Evolutionary conservation across 164 flowering plant genomes (phyloP).

Genomic region (Vitis rupestris): DNA sequence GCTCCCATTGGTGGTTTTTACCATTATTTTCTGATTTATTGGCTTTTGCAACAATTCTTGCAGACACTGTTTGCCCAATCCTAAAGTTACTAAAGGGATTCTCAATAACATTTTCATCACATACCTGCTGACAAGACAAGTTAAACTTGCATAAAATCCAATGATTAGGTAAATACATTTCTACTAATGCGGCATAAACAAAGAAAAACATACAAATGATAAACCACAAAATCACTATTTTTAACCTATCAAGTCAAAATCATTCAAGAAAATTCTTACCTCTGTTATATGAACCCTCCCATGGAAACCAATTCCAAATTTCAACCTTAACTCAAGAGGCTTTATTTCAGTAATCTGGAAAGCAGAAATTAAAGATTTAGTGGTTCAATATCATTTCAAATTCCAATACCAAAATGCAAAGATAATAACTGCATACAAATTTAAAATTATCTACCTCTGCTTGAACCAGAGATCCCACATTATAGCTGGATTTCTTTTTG

Average conservation of each 20-base stretch:
- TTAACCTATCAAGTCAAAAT: background rate
- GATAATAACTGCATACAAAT: background rate
- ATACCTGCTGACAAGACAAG: slow-evolving; percentile 37
- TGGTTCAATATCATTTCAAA: background rate
- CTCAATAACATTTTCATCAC: slow-evolving; percentile 42
- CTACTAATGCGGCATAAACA: background rate
- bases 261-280: slow-evolving; percentile 32
- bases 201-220: background rate
- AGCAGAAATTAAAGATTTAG: background rate
- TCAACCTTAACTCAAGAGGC: slow-evolving; percentile 71
- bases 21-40: slow-evolving; percentile 30
- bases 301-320: slow-evolving; percentile 73
- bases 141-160: background rate
- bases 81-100: slow-evolving; percentile 60
- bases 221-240: background rate
- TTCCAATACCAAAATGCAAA: background rate
- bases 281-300: slow-evolving; percentile 94
- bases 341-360: slow-evolving; percentile 75
- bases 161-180: too few relatives aligned
- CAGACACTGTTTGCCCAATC: slow-evolving; percentile 71
- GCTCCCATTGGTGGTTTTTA: slow-evolving; percentile 56
- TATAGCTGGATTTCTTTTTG: slow-evolving; percentile 57
- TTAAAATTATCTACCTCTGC: slow-evolving; percentile 68
- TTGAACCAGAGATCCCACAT: slow-evolving; percentile 73
- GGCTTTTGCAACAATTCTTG: slow-evolving; percentile 61